These are phyloP conservation scores for Vitellaria paradoxa DNA, from an alignment of 179 eudicot species.

Conservation along the genomic window DNA sequence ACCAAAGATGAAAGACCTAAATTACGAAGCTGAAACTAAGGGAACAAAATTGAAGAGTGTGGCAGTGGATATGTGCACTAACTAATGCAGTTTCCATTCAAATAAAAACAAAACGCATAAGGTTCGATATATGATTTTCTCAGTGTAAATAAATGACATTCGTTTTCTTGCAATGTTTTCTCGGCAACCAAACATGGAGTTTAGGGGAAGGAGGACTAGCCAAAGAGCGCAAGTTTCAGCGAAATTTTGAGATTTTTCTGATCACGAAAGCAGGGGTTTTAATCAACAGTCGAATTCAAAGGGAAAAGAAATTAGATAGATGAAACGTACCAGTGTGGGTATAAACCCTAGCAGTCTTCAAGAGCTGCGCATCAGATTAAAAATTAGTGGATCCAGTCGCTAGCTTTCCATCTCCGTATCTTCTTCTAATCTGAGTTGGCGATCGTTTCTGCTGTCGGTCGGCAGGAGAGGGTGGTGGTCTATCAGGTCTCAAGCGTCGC, in stretches of 20 bases:
- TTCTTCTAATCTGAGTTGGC: too few species aligned
- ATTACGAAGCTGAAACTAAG: not conserved
- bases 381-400: not conserved
- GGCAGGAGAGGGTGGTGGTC: constrained; percentile 9
- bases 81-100: too few species aligned
- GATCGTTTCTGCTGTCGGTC: not conserved
- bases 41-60: not conserved
- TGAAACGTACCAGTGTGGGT: constrained; percentile 10
- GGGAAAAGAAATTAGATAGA: not conserved
- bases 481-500: constrained; percentile 25
- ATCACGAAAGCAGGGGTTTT: not conserved
- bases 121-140: too few species aligned
- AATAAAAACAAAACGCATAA: too few species aligned
- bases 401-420: not conserved
- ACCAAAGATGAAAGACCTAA: too few species aligned
- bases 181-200: not conserved
- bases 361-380: not conserved
- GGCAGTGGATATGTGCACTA: too few species aligned
- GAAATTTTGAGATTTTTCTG: not conserved
- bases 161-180: too few species aligned
- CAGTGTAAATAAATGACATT: not conserved
- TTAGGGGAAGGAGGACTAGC: not conserved
- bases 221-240: not conserved
- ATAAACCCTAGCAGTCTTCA: not conserved
- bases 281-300: constrained; percentile 7